Conservation (phyloP, 495 filamentous ascomycete species). For the Aspergillus conjunctus region DNA sequence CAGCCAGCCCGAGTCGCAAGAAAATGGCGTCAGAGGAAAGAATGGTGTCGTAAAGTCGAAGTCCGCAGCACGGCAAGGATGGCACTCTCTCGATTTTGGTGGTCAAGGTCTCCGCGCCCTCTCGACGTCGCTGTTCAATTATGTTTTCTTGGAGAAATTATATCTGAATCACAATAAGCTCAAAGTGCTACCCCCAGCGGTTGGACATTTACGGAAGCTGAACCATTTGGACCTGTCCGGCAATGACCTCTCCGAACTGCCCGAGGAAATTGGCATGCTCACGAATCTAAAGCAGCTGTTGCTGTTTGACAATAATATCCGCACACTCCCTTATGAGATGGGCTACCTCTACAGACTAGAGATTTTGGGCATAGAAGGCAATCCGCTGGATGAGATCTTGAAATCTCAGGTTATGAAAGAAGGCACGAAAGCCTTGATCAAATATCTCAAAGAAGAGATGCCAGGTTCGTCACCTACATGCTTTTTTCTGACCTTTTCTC, state of each 20-base stretch:
- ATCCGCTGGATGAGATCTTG: slow-evolving; percentile 71
- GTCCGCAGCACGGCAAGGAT: slow-evolving; percentile 71
- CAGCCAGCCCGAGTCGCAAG: slow-evolving; percentile 61
- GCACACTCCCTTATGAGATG: slow-evolving; percentile 78
- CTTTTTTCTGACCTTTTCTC: slow-evolving; percentile 1
- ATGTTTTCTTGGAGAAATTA: slow-evolving; percentile 82
- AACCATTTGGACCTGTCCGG: slow-evolving; percentile 82
- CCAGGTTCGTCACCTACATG: slow-evolving; percentile 61
- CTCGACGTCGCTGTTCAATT: slow-evolving; percentile 76
- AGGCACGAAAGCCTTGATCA: slow-evolving; percentile 82
- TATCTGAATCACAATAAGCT: slow-evolving; percentile 92
- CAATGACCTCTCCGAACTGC: slow-evolving; percentile 81
- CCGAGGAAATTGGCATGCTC: slow-evolving; percentile 94
- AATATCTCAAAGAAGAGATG: slow-evolving; percentile 76
- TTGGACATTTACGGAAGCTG: slow-evolving; percentile 79
- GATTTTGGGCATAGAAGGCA: slow-evolving; percentile 88
- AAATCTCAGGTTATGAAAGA: slow-evolving; percentile 80
- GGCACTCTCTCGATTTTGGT: slow-evolving; percentile 89
- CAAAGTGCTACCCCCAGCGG: slow-evolving; percentile 67
- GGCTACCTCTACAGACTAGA: slow-evolving; percentile 85
- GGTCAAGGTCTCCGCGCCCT: slow-evolving; percentile 88
- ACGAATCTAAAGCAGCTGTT: slow-evolving; percentile 77
- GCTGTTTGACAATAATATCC: slow-evolving; percentile 87
- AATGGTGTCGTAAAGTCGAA: slow-evolving; percentile 60
- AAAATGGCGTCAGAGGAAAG: slow-evolving; percentile 61